Evolutionary conservation across 257 asterid genomes (phyloP).

Genomic region (Catharanthus roseus): DNA sequence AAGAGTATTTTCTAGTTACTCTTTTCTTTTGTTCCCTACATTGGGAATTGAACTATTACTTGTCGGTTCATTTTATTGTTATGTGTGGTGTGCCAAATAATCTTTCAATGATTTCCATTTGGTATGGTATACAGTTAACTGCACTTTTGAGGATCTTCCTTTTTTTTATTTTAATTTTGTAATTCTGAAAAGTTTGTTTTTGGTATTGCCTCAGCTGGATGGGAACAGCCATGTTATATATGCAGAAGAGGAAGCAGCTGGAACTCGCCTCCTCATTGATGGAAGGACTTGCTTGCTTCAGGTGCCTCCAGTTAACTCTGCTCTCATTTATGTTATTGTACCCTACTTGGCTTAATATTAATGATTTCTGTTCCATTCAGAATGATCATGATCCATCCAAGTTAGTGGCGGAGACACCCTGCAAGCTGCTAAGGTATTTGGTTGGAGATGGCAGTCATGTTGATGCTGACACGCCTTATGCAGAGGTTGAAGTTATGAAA

Average conservation of each 20-base stretch:
- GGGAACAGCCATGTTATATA: constrained; percentile 95
- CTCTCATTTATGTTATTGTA: constrained; percentile 10
- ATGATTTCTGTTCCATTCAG: constrained; percentile 34
- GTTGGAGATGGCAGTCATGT: constrained; percentile 63
- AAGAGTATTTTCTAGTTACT: constrained; percentile 25
- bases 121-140: neutral
- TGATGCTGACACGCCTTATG: constrained; percentile 92
- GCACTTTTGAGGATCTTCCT: neutral
- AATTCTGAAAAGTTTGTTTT: constrained; percentile 13
- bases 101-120: neutral
- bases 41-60: too few species aligned
- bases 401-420: constrained; percentile 95
- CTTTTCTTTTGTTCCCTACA: constrained; percentile 7
- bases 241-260: constrained; percentile 99
- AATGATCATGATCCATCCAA: constrained; percentile 98
- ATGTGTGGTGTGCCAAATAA: neutral
- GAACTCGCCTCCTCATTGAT: constrained; percentile 98
- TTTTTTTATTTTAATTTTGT: neutral
- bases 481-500: constrained; percentile 99
- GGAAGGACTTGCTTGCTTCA: constrained; percentile 99
- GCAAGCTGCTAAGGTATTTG: constrained; percentile 66
- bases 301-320: constrained; percentile 34
- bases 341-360: constrained; percentile 16
- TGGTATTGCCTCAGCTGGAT: constrained; percentile 57
- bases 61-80: neutral